Evolutionary conservation across 208 protist genomes (phyloP).

Genomic region (Blastocrithidia nonstop): DNA sequence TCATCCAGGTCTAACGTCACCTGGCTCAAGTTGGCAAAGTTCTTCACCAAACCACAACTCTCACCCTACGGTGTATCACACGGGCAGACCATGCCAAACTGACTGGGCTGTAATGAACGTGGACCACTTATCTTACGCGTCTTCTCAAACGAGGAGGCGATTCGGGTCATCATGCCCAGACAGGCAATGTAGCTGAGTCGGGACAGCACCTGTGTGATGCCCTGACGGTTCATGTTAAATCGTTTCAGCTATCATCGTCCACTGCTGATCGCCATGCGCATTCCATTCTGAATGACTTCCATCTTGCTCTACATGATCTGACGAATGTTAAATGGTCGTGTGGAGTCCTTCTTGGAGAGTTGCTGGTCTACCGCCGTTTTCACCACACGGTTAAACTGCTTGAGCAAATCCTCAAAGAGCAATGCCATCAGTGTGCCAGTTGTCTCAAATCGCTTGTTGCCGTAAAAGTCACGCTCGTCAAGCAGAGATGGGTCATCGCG

Average conservation of each 20-base stretch:
- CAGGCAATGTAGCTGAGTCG: conserved; percentile 98
- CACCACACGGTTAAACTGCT: conserved; percentile 95
- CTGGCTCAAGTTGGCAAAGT: conserved; percentile 96
- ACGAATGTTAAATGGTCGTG: conserved; percentile 83
- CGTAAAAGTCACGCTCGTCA: conserved; percentile 99
- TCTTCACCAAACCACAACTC: conserved; percentile 99
- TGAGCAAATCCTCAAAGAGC: conserved; percentile 98
- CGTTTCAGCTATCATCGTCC: conserved; percentile 95
- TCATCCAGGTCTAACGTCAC: conserved; percentile 96
- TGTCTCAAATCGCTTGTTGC: conserved; percentile 98
- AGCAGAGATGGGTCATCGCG: conserved; percentile 72
- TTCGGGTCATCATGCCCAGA: conserved; percentile 98
- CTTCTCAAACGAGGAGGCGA: conserved; percentile 99
- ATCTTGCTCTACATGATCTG: conserved; percentile 86
- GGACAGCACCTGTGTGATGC: conserved; percentile 94
- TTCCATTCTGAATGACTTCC: conserved; percentile 94
- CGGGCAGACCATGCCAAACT: conserved; percentile 99
- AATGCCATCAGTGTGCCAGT: conserved; percentile 96
- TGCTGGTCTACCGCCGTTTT: conserved; percentile 83
- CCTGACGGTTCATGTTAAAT: conserved; percentile 95
- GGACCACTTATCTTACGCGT: conserved; percentile 95
- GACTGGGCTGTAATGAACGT: conserved; percentile 93
- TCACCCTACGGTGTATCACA: conserved; percentile 98
- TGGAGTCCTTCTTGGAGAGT: conserved; percentile 82
- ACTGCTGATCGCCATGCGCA: conserved; percentile 94